Conservation (phyloP, 345 rosid species). For the Brassica cretica region DNA sequence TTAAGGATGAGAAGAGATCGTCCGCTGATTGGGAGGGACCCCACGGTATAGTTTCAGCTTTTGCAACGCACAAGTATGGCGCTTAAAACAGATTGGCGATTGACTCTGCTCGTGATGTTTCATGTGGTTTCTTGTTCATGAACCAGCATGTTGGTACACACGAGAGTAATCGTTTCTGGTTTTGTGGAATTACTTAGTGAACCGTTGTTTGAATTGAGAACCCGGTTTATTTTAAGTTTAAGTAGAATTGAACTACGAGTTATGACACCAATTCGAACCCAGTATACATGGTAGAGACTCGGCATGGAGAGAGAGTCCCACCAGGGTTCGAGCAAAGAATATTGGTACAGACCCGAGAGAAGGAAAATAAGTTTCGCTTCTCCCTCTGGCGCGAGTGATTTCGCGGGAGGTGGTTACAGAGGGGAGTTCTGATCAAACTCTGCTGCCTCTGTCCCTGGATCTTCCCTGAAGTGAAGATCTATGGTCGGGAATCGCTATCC, state of each 20-base stretch:
- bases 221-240: background rate
- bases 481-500: slow-evolving; percentile 1
- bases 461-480: background rate
- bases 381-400: background rate
- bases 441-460: background rate
- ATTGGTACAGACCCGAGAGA: background rate
- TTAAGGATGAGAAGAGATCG: too few relatives aligned
- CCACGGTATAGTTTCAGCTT: background rate
- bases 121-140: slow-evolving; percentile 15
- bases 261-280: background rate
- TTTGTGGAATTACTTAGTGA: background rate
- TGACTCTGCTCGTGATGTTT: slow-evolving; percentile 18
- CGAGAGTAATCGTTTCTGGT: slow-evolving; percentile 2
- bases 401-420: background rate
- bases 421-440: background rate
- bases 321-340: slow-evolving; percentile 13
- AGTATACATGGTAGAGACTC: slow-evolving; percentile 13
- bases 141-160: background rate
- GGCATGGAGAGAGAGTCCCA: background rate
- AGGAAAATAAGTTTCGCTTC: background rate
- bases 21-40: slow-evolving; percentile 2
- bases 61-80: slow-evolving; percentile 5
- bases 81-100: slow-evolving; percentile 7
- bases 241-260: background rate
- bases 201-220: background rate